A percentile compares a stretch with the other conserved stretches of the same genome.
phyloP scores from a whole-genome alignment of 164 flowering plant genomes.

The Vitis rupestris region DNA sequence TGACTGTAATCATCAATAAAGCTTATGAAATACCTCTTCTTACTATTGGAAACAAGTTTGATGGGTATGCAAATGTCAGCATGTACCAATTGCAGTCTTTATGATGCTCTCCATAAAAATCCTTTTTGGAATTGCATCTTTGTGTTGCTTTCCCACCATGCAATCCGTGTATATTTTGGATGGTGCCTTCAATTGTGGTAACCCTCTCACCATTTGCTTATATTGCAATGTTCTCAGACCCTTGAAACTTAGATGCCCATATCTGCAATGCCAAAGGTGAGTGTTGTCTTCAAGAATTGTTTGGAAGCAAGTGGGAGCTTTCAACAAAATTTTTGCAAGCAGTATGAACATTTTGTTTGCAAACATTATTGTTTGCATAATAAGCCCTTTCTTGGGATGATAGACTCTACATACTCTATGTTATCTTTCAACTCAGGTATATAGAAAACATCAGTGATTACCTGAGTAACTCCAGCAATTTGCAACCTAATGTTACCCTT shows the following conservation, averaged over 20 bases:
- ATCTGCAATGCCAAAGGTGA: neutral
- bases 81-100: constrained; percentile 8
- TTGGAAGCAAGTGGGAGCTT: too few species aligned
- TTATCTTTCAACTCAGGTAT: too few species aligned
- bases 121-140: constrained; percentile 2
- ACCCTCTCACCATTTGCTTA: constrained; percentile 6
- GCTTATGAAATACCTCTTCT: neutral
- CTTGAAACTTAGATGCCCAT: constrained; percentile 10
- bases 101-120: constrained; percentile 7
- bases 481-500: too few species aligned
- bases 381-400: too few species aligned
- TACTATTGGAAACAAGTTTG: neutral
- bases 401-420: too few species aligned
- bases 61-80: constrained; percentile 12
- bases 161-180: neutral
- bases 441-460: too few species aligned
- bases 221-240: neutral
- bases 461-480: too few species aligned
- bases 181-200: neutral
- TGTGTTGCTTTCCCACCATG: constrained; percentile 4
- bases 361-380: too few species aligned
- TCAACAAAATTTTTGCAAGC: too few species aligned
- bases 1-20: neutral
- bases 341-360: too few species aligned
- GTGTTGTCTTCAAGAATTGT: too few species aligned